Conservation (phyloP, 306 rosid genomes). For the Acacia acuminata region DNA sequence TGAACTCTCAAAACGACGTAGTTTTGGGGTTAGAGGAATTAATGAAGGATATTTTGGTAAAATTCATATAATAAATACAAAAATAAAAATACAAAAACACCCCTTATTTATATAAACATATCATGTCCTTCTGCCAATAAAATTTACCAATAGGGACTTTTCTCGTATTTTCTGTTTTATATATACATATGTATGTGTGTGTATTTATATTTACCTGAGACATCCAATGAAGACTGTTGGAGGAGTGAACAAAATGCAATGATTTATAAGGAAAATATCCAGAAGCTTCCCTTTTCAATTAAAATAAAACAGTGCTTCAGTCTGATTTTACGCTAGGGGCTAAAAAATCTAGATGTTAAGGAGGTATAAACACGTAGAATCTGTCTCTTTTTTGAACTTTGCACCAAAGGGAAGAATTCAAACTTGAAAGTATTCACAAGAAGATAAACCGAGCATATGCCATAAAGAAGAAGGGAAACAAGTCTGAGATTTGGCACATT, state of each 20-base stretch:
- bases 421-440: not conserved
- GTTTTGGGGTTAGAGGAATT: no score
- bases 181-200: no score
- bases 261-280: not conserved
- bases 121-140: no score
- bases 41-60: no score
- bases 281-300: conserved; percentile 17
- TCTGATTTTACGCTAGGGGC: not conserved
- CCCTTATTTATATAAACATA: no score
- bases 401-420: not conserved
- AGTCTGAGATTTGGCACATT: no score
- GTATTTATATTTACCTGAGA: not conserved
- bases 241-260: not conserved
- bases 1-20: no score
- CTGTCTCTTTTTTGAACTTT: not conserved
- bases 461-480: not conserved
- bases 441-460: not conserved
- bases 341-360: not conserved
- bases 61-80: no score
- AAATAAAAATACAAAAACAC: no score
- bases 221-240: not conserved
- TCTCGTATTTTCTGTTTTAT: no score
- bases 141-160: no score
- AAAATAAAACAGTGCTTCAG: not conserved
- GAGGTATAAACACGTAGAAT: not conserved